A percentile compares a stretch with the other conserved stretches of the same genome.
Evolutionary conservation across 78 protist species (phyloP).

Genomic region (Dictyostelium capitatum): DNA sequence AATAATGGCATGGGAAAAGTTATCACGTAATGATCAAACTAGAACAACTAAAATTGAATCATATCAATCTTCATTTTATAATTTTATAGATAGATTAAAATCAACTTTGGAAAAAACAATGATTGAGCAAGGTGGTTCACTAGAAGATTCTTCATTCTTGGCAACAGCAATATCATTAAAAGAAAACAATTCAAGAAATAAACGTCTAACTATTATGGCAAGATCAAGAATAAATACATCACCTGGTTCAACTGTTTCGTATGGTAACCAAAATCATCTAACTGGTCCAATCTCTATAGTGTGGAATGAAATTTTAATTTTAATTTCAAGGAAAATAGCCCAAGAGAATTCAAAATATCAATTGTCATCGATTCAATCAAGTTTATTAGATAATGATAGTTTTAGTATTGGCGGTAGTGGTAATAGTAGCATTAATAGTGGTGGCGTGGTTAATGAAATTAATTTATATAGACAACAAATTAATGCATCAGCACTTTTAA

Average conservation of each 20-base stretch:
- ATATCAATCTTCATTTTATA: conserved; percentile 27
- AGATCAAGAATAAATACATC: conserved; percentile 7
- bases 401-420: not conserved
- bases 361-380: not conserved
- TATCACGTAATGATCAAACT: not conserved
- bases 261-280: not conserved
- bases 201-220: conserved; percentile 24
- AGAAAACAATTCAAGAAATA: not conserved
- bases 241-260: not conserved
- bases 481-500: not conserved
- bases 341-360: not conserved
- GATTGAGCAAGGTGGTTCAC: conserved; percentile 31
- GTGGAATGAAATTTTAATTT: conserved; percentile 33
- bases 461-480: not conserved
- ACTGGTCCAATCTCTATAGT: conserved; percentile 29
- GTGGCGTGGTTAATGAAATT: conserved; percentile 1
- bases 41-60: conserved; percentile 12
- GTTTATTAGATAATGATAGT: not conserved
- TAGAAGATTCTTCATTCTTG: not conserved
- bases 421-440: not conserved
- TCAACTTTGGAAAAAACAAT: conserved; percentile 1
- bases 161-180: not conserved
- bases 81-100: conserved; percentile 33
- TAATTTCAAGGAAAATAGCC: not conserved
- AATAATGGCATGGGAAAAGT: conserved; percentile 1